Conservation (phyloP, 2,329 filamentous ascomycete genomes). For the Colletotrichum salicis region DNA sequence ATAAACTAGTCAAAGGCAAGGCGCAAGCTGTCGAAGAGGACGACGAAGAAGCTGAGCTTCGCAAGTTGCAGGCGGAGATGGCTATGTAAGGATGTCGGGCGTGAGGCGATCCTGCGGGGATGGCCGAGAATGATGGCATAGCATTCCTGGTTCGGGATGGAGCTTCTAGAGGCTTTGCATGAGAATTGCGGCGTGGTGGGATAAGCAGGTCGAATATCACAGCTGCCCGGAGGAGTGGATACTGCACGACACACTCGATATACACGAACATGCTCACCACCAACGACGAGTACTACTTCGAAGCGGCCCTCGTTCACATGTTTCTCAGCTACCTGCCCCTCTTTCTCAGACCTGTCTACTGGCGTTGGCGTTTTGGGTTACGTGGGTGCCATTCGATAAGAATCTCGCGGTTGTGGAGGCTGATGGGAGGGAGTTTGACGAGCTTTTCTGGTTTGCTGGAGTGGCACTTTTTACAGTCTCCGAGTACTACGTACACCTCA, state of each 20-base stretch:
- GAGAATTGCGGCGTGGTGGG: neutral
- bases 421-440: conserved; percentile 35
- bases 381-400: conserved; percentile 26
- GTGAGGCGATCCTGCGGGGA: conserved; percentile 12
- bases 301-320: conserved; percentile 16
- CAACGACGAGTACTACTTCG: neutral
- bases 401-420: conserved; percentile 30
- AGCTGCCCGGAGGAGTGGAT: conserved; percentile 9
- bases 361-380: conserved; percentile 37
- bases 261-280: neutral
- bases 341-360: conserved; percentile 24
- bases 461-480: conserved; percentile 29
- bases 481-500: conserved; percentile 19
- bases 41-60: conserved; percentile 94
- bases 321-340: conserved; percentile 12
- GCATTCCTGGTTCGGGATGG: conserved; percentile 33
- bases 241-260: conserved; percentile 16
- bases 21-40: conserved; percentile 73
- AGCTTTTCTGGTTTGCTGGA: conserved; percentile 32
- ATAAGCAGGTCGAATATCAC: neutral
- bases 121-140: conserved; percentile 28
- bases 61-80: conserved; percentile 96
- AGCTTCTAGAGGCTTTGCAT: conserved; percentile 23
- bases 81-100: conserved; percentile 73
- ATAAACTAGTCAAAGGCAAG: conserved; percentile 60